These are phyloP conservation scores for Sanguinoderma infundibulare DNA, from an alignment of 1,284 basidiomycete genomes.

Conservation along the genomic window DNA sequence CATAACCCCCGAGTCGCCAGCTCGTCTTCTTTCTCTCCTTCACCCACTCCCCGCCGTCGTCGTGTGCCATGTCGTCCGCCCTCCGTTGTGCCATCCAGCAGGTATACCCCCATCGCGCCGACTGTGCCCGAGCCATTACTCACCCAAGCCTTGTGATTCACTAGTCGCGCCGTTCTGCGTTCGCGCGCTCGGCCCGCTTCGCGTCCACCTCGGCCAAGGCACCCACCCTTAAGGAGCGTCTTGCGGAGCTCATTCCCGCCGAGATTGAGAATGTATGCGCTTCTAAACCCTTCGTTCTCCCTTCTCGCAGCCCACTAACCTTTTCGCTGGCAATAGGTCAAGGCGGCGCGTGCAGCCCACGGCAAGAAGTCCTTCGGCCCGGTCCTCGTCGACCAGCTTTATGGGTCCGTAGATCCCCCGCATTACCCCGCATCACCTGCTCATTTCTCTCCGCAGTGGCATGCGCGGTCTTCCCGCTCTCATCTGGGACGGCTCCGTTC, in stretches of 20 bases:
- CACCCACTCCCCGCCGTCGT: slow-evolving; percentile 20
- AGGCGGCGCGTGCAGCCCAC: slow-evolving; percentile 80
- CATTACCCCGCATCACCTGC: background rate
- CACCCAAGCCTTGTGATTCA: background rate
- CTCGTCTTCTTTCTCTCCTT: slow-evolving; percentile 20
- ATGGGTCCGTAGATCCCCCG: slow-evolving; percentile 56
- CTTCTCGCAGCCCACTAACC: background rate
- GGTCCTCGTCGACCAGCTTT: slow-evolving; percentile 90
- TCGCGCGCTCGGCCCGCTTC: slow-evolving; percentile 59
- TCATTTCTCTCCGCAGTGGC: slow-evolving; percentile 58
- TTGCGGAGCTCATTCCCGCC: slow-evolving; percentile 89
- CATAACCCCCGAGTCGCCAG: slow-evolving; percentile 25
- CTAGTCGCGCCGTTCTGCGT: slow-evolving; percentile 45
- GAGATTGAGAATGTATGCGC: slow-evolving; percentile 88
- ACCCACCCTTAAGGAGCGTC: slow-evolving; percentile 85
- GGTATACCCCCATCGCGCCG: slow-evolving; percentile 39
- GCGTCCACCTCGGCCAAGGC: slow-evolving; percentile 72
- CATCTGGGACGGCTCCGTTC: slow-evolving; percentile 96
- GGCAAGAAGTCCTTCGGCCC: slow-evolving; percentile 92
- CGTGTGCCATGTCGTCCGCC: slow-evolving; percentile 36
- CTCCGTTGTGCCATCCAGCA: slow-evolving; percentile 51
- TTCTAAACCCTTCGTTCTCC: slow-evolving; percentile 25
- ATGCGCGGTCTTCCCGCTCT: slow-evolving; percentile 90
- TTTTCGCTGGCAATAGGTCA: slow-evolving; percentile 59
- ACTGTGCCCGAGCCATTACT: slow-evolving; percentile 3